These are phyloP conservation scores for Blastosporella zonata DNA, from an alignment of 1,284 basidiomycete genomes.

Conservation along the genomic window DNA sequence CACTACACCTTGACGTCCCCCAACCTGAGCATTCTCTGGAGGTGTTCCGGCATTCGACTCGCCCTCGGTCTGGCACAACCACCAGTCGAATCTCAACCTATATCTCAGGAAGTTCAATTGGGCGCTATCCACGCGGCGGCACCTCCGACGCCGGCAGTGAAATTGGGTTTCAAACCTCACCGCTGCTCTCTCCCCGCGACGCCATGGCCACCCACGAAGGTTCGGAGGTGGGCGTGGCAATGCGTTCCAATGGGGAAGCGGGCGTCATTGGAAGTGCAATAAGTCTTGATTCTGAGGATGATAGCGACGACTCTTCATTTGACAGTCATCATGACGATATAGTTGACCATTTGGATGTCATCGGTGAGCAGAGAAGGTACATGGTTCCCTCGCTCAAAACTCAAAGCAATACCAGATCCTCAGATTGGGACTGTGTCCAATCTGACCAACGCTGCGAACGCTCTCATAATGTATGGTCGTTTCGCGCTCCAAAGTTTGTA, in stretches of 20 bases:
- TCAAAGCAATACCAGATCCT: constrained; percentile 46
- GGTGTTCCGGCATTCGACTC: constrained; percentile 9
- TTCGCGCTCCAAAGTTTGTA: not conserved
- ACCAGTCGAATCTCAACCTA: constrained; percentile 27
- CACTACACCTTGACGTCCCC: constrained; percentile 13
- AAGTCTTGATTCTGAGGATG: constrained; percentile 32
- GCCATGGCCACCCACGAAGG: constrained; percentile 26
- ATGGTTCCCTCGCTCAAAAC: not conserved
- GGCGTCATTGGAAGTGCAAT: constrained; percentile 45
- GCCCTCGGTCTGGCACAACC: constrained; percentile 27
- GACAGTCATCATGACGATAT: constrained; percentile 62
- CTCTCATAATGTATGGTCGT: constrained; percentile 58
- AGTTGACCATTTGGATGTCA: constrained; percentile 76
- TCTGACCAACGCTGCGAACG: constrained; percentile 76
- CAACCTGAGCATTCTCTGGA: constrained; percentile 2
- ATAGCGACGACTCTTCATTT: constrained; percentile 15
- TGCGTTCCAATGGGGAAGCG: constrained; percentile 28
- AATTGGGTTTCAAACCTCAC: constrained; percentile 11
- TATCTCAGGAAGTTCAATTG: constrained; percentile 18
- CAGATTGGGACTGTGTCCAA: constrained; percentile 69
- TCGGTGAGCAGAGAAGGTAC: constrained; percentile 43
- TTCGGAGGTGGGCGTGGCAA: constrained; percentile 27
- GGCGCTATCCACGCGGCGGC: constrained; percentile 10
- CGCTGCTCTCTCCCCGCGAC: constrained; percentile 15
- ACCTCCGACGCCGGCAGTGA: constrained; percentile 7